A percentile compares a stretch with the other conserved stretches of the same genome.
phyloP scores from a whole-genome alignment of 768 basidiomycete genomes.

The Suillus fuscotomentosus region DNA sequence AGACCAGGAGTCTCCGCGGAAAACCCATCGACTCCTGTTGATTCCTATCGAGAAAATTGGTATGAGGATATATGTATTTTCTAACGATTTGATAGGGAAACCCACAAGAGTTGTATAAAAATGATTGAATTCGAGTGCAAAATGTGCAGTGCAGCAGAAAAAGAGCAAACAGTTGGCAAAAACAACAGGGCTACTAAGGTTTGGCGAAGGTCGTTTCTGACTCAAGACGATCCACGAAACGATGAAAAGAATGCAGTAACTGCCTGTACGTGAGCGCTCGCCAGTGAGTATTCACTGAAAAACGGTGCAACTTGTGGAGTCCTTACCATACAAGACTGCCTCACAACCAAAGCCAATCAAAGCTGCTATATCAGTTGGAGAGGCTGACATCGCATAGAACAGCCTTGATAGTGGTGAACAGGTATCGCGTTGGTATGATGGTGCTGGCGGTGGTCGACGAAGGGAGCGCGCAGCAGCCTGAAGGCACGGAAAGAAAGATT shows the following conservation, averaged over 20 bases:
- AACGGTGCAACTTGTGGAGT: neutral
- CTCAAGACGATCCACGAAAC: conserved; percentile 25
- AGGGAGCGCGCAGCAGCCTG: neutral
- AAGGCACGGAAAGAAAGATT: neutral
- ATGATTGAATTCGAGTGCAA: conserved; percentile 36
- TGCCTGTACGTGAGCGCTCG: conserved; percentile 10
- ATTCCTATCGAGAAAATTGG: conserved; percentile 17
- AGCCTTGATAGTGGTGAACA: neutral
- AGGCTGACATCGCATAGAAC: conserved; percentile 12
- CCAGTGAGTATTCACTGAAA: neutral
- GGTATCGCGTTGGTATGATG: neutral
- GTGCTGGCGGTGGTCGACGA: neutral
- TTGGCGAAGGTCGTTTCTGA: conserved; percentile 9
- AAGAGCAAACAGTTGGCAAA: conserved; percentile 31
- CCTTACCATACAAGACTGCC: conserved; percentile 34
- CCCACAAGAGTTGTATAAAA: conserved; percentile 33
- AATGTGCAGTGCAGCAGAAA: conserved; percentile 30
- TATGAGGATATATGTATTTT: conserved; percentile 4
- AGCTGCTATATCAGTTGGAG: conserved; percentile 31
- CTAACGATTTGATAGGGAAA: neutral
- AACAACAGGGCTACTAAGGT: conserved; percentile 24
- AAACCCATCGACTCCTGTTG: conserved; percentile 25
- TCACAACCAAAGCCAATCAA: conserved; percentile 39
- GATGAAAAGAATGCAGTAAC: conserved; percentile 27
- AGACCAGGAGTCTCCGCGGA: conserved; percentile 30